These are phyloP conservation scores for Millerago galiae DNA, from an alignment of 805 yeast genomes.

Conservation along the genomic window DNA sequence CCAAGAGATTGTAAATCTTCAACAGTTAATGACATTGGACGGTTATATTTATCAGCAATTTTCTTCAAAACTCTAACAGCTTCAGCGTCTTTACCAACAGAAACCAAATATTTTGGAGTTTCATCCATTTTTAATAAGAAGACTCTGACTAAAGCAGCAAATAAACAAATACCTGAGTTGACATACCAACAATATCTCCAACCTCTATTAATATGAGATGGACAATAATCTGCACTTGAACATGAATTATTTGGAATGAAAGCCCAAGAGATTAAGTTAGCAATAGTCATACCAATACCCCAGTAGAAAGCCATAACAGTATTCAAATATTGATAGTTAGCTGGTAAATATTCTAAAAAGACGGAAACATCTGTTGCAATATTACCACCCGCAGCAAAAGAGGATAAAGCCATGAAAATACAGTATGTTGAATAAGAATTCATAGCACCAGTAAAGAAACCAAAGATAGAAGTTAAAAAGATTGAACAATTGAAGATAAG, in stretches of 20 bases:
- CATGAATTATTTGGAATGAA: conserved; percentile 44
- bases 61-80: conserved; percentile 38
- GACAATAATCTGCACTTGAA: conserved; percentile 34
- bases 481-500: conserved; percentile 43
- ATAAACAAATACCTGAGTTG: conserved; percentile 43
- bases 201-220: conserved; percentile 42
- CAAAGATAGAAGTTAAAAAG: conserved; percentile 38
- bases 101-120: conserved; percentile 46
- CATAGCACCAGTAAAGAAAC: conserved; percentile 45
- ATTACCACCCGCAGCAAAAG: conserved; percentile 47
- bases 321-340: conserved; percentile 41
- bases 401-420: conserved; percentile 37
- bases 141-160: conserved; percentile 41
- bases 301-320: conserved; percentile 48
- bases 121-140: conserved; percentile 39
- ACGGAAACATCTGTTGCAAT: conserved; percentile 45
- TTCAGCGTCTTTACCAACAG: conserved; percentile 42
- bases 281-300: conserved; percentile 53
- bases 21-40: conserved; percentile 34
- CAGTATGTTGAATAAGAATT: conserved; percentile 40
- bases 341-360: conserved; percentile 45
- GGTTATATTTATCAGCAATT: conserved; percentile 41
- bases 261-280: conserved; percentile 46
- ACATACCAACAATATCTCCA: conserved; percentile 54
- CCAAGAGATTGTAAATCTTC: conserved; percentile 43